A percentile compares a stretch with the other conserved stretches of the same genome.
These are phyloP conservation scores for Aureobasidium leucospermi DNA, from an alignment of 2,329 filamentous ascomycete genomes.

Conservation along the genomic window DNA sequence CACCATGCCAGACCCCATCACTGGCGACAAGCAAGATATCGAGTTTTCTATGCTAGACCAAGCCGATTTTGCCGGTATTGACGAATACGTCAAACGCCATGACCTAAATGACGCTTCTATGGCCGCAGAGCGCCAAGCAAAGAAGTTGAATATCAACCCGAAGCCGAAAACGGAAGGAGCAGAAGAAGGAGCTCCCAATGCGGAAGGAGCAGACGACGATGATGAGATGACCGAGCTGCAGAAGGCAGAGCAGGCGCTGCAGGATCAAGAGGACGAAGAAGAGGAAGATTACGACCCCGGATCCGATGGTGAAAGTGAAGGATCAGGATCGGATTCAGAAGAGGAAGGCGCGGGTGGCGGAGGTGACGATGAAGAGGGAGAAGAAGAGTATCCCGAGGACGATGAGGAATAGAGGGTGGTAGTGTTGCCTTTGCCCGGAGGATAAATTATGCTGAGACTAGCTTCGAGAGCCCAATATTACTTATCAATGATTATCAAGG, in stretches of 20 bases:
- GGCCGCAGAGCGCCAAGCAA: conserved; percentile 52
- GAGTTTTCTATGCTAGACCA: conserved; percentile 62
- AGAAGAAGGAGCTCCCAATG: conserved; percentile 20
- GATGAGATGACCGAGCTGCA: conserved; percentile 33
- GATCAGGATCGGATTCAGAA: conserved; percentile 29
- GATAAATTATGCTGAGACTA: too few species aligned
- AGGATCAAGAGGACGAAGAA: conserved; percentile 34
- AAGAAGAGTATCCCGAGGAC: conserved; percentile 27
- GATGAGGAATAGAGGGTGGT: conserved; percentile 24
- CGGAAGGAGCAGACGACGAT: conserved; percentile 26
- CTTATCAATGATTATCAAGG: too few species aligned
- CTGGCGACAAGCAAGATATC: conserved; percentile 44
- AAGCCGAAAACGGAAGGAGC: conserved; percentile 26
- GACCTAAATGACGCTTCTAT: conserved; percentile 56
- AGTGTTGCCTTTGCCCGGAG: too few species aligned
- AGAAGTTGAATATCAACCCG: conserved; percentile 48
- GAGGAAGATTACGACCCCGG: conserved; percentile 36
- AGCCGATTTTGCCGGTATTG: conserved; percentile 54
- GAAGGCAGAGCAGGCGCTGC: conserved; percentile 27
- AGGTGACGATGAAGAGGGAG: conserved; percentile 21
- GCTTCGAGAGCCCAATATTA: too few species aligned
- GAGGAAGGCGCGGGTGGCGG: conserved; percentile 23
- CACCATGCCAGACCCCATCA: conserved; percentile 18
- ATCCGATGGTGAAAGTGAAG: conserved; percentile 35
- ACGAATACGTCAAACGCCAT: conserved; percentile 54